These are phyloP conservation scores for Trichocladium uniseriatum DNA, from an alignment of 495 filamentous ascomycete genomes.

Conservation along the genomic window DNA sequence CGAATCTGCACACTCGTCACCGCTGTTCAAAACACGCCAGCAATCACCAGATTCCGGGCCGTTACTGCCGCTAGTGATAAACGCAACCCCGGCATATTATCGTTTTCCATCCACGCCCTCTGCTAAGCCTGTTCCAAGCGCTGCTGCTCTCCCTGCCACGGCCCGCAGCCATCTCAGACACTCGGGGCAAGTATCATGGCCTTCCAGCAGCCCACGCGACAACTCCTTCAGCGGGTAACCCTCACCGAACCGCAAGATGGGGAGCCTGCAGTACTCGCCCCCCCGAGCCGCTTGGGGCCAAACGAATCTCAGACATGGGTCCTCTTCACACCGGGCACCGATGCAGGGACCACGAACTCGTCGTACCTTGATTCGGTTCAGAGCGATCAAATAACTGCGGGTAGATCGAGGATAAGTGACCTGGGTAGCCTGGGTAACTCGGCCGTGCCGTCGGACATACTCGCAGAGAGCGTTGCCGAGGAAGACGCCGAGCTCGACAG, in stretches of 20 bases:
- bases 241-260: slow-evolving; percentile 34
- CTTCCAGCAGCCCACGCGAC: slow-evolving; percentile 67
- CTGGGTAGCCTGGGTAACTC: slow-evolving; percentile 65
- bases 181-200: slow-evolving; percentile 56
- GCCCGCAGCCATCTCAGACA: too few relatives aligned
- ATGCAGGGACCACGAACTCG: slow-evolving; percentile 50
- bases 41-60: not conserved
- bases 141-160: too few relatives aligned
- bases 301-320: slow-evolving; percentile 91
- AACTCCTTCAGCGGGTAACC: slow-evolving; percentile 45
- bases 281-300: slow-evolving; percentile 28
- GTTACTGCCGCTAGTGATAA: not conserved
- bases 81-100: not conserved
- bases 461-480: slow-evolving; percentile 48
- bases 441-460: slow-evolving; percentile 33
- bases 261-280: slow-evolving; percentile 35
- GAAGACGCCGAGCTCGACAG: slow-evolving; percentile 80
- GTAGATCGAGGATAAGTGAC: slow-evolving; percentile 69
- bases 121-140: too few relatives aligned
- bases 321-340: slow-evolving; percentile 72
- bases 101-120: not conserved
- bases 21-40: not conserved
- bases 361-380: slow-evolving; percentile 66
- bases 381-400: slow-evolving; percentile 60
- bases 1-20: not conserved